Evolutionary conservation across 169 alveolate genomes (phyloP).

Genomic region (Toxoplasma gondii): DNA sequence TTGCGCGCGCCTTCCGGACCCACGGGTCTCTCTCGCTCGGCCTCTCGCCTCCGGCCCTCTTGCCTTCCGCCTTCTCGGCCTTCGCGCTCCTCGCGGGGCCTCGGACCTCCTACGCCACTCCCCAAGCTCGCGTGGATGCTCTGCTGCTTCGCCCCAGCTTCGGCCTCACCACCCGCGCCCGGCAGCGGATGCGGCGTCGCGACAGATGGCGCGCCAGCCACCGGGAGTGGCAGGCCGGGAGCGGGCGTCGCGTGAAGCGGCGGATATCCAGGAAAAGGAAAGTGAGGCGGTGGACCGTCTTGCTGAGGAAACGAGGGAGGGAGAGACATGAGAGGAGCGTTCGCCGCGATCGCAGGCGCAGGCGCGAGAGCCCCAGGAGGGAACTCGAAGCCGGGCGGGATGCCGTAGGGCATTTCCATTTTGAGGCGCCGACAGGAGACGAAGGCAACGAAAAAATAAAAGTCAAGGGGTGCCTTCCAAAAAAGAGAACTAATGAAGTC

Average conservation of each 20-base stretch:
- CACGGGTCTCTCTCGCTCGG: not conserved
- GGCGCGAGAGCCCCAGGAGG: slow-evolving; percentile 12
- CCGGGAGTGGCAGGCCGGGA: not conserved
- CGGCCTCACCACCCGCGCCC: not conserved
- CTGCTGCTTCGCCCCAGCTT: not conserved
- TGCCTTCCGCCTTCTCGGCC: not conserved
- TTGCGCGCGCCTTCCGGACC: slow-evolving; percentile 58
- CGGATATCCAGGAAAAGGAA: not conserved
- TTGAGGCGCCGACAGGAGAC: not conserved
- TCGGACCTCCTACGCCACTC: not conserved
- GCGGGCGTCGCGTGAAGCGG: not conserved
- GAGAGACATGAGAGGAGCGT: not conserved
- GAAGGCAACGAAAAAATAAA: not conserved
- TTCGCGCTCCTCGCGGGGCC: not conserved
- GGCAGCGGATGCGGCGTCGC: slow-evolving; percentile 5
- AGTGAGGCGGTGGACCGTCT: not conserved
- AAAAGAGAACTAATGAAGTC: no score
- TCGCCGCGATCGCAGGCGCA: not conserved
- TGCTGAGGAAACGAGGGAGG: slow-evolving; percentile 5
- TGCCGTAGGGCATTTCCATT: slow-evolving; percentile 8
- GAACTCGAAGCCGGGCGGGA: slow-evolving; percentile 34
- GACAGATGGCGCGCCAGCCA: not conserved
- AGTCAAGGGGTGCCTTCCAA: not conserved
- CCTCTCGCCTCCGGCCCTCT: not conserved
- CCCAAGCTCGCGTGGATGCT: not conserved